phyloP scores from a whole-genome alignment of 768 basidiomycete species.

The Leccinellum albellum region DNA sequence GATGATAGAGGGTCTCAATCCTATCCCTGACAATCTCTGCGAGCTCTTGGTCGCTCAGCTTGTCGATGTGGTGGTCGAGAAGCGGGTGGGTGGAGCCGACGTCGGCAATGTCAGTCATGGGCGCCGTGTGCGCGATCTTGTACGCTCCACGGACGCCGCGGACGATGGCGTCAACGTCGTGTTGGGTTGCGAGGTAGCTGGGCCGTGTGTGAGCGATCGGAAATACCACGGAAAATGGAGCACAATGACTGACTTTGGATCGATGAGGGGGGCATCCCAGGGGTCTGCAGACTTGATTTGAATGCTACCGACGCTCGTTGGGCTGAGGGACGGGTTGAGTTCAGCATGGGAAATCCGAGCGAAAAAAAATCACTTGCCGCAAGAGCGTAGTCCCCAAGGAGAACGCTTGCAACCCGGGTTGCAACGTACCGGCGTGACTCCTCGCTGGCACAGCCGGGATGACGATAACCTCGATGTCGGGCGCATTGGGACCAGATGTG shows the following conservation, averaged over 20 bases:
- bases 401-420: slow-evolving; percentile 14
- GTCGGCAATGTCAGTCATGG: slow-evolving; percentile 37
- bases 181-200: slow-evolving; percentile 41
- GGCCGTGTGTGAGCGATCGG: background rate
- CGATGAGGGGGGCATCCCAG: slow-evolving; percentile 40
- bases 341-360: background rate
- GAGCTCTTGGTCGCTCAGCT: slow-evolving; percentile 33
- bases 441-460: slow-evolving; percentile 1
- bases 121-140: slow-evolving; percentile 37
- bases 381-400: slow-evolving; percentile 18
- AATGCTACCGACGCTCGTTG: slow-evolving; percentile 41
- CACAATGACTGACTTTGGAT: slow-evolving; percentile 37
- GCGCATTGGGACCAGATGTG: slow-evolving; percentile 29
- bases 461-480: slow-evolving; percentile 29
- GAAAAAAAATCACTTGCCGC: slow-evolving; percentile 17
- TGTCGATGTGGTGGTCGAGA: slow-evolving; percentile 38
- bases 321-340: slow-evolving; percentile 25
- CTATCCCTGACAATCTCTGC: slow-evolving; percentile 32
- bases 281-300: slow-evolving; percentile 39
- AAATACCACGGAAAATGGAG: background rate
- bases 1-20: slow-evolving; percentile 43
- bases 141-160: slow-evolving; percentile 39
- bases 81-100: slow-evolving; percentile 22
- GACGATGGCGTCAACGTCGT: slow-evolving; percentile 38
- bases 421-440: background rate